Percentiles rank a stretch among this genome's conserved stretches.
Conservation (phyloP, 1,139 yeast species). For the Sugiyamaella sp. region DNA sequence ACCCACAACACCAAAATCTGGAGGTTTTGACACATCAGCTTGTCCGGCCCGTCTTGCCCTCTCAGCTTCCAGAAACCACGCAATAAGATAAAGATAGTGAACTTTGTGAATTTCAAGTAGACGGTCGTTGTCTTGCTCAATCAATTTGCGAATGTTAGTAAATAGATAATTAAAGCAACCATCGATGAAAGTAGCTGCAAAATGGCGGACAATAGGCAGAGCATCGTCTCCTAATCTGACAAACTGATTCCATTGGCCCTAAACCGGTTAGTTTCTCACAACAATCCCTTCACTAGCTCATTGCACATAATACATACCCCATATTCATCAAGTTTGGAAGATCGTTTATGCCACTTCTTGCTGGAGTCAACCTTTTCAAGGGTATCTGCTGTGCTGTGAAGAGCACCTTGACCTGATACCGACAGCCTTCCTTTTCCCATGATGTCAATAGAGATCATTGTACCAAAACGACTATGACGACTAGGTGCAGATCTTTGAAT, state of each 20-base stretch:
- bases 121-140: slow-evolving; percentile 49
- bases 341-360: slow-evolving; percentile 66
- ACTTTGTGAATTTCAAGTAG: slow-evolving; percentile 43
- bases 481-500: slow-evolving; percentile 49
- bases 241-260: slow-evolving; percentile 36
- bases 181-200: slow-evolving; percentile 64
- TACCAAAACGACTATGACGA: slow-evolving; percentile 91
- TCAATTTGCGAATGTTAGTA: slow-evolving; percentile 53
- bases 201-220: slow-evolving; percentile 46
- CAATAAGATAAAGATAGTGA: slow-evolving; percentile 61
- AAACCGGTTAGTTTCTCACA: slow-evolving; percentile 38
- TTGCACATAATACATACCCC: slow-evolving; percentile 37
- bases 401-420: slow-evolving; percentile 76
- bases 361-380: slow-evolving; percentile 64
- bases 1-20: slow-evolving; percentile 66
- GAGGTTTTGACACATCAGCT: slow-evolving; percentile 15
- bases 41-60: slow-evolving; percentile 23
- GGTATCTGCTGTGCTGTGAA: slow-evolving; percentile 52
- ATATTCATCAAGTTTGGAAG: slow-evolving; percentile 23
- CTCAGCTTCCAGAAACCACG: slow-evolving; percentile 67
- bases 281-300: not conserved
- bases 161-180: slow-evolving; percentile 73
- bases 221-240: slow-evolving; percentile 43
- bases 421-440: slow-evolving; percentile 61
- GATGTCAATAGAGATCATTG: slow-evolving; percentile 70